Percentiles rank a stretch among this genome's conserved stretches.
phyloP scores from a whole-genome alignment of 257 asterid genomes.

The Coffea eugenioides region DNA sequence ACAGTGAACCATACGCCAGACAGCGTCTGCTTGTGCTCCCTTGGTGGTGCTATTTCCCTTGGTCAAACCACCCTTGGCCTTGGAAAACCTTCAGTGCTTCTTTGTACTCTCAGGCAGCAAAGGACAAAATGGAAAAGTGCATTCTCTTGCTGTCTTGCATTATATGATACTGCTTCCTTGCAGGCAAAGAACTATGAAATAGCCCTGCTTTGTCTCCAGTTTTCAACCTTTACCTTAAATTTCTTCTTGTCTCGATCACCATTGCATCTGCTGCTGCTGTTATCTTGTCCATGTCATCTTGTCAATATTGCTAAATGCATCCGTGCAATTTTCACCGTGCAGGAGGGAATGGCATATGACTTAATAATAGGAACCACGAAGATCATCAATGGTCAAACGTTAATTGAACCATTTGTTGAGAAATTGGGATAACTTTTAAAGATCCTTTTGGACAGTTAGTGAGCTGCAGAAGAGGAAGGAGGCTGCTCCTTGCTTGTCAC shows the following conservation, averaged over 20 bases:
- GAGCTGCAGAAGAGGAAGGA: neutral
- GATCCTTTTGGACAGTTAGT: neutral
- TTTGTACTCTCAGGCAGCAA: neutral
- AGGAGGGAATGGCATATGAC: conserved; percentile 96
- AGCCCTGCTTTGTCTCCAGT: neutral
- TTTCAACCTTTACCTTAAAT: neutral
- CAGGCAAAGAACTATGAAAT: neutral
- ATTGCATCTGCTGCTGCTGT: neutral
- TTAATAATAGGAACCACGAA: conserved; percentile 83
- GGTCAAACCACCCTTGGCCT: neutral
- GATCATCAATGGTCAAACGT: conserved; percentile 62
- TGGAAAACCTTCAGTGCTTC: neutral
- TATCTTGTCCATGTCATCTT: neutral
- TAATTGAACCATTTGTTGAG: conserved; percentile 65
- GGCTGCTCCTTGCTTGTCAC: neutral
- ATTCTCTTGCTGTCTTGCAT: neutral
- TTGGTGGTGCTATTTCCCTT: neutral
- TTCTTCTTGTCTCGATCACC: neutral
- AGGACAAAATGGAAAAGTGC: neutral
- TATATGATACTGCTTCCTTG: neutral
- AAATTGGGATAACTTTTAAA: conserved; percentile 35
- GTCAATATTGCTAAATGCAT: neutral
- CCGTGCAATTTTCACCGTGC: conserved; percentile 9
- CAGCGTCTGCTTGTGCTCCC: neutral
- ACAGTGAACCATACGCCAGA: neutral